phyloP scores from a whole-genome alignment of 352 stramenopile species.

The Pythium rhizo-oryzae region DNA sequence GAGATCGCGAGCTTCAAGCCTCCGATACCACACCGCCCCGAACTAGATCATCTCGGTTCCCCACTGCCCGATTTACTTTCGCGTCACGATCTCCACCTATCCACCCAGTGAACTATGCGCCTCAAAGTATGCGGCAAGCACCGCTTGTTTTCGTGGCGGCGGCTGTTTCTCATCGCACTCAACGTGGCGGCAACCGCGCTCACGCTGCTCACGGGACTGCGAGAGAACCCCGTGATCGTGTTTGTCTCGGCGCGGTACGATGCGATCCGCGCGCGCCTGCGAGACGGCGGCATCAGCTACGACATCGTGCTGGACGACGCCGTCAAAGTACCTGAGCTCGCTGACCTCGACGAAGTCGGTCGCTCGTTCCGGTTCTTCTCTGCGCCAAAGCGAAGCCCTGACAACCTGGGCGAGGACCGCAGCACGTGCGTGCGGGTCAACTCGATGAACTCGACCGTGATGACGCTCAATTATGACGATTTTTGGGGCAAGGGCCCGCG shows the following conservation, averaged over 20 bases:
- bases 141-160: conserved; percentile 4
- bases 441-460: conserved; percentile 37
- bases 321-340: conserved; percentile 19
- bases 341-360: conserved; percentile 35
- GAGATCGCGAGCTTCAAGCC: neutral
- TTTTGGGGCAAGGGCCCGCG: conserved; percentile 39
- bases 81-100: too few species aligned
- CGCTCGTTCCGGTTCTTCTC: conserved; percentile 34
- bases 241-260: conserved; percentile 27
- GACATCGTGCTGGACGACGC: conserved; percentile 27
- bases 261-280: conserved; percentile 22
- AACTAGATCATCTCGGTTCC: too few species aligned
- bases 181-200: conserved; percentile 25
- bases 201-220: conserved; percentile 28
- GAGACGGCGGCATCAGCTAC: conserved; percentile 32
- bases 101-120: neutral
- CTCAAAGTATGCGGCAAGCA: conserved; percentile 12
- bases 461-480: conserved; percentile 38
- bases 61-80: too few species aligned
- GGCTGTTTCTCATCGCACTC: conserved; percentile 18
- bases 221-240: conserved; percentile 30
- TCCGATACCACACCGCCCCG: too few species aligned
- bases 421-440: conserved; percentile 39
- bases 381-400: conserved; percentile 20
- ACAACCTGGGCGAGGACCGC: conserved; percentile 33